Evolutionary conservation across 257 asterid species (phyloP), one percentile per base, ranked within the genome.

Genomic region (Fraxinus cuspidata): DNA sequence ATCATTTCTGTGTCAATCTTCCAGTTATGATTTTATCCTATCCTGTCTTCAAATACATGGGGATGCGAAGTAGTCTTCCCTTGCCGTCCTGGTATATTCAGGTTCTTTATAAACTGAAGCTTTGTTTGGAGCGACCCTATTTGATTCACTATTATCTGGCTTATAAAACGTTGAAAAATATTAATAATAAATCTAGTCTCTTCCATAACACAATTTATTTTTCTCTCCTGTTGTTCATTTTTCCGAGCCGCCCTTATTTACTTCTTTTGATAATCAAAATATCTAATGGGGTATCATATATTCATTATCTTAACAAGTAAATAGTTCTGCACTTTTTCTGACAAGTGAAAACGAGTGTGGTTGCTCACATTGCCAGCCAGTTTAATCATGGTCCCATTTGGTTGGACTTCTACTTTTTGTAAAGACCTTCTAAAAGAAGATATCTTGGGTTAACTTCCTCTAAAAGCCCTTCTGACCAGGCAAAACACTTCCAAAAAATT

Each of bases 1-100:
- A 95, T 86, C 99, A 95, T 82, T 86, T 89, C 82, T 74, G 96
- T 78, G 98, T 95, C 79, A 95, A 92, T 79, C 91, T 95, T 82
- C 99, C 99, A 31, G 94, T 95, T 56, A 95, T 95, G 99, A 81
- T 92, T 80, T 64, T 90, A 21, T 95, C 99, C 5, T 95, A 92
- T 86, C 99, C 99, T 1, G 87, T 95, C 84, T 95, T 95, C 86
- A 90, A 42, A 85, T 84, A 19, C 87, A 94, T 94, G 98, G 99
- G 99, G 82, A 94, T 91, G 97, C 89, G 96, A 80, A 95, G 96
- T 81, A 78, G 92, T 82, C 94, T 95, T 69, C 99, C 99, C 23
- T 77, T 95, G 90, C 98, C 98, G 77, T 91, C 99, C 96, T 95
- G 99, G 99, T 95, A 95, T 83, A 85, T 86, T 88, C 91, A 89